phyloP scores from a whole-genome alignment of 768 basidiomycete genomes.

The Tulasnella sp. region DNA sequence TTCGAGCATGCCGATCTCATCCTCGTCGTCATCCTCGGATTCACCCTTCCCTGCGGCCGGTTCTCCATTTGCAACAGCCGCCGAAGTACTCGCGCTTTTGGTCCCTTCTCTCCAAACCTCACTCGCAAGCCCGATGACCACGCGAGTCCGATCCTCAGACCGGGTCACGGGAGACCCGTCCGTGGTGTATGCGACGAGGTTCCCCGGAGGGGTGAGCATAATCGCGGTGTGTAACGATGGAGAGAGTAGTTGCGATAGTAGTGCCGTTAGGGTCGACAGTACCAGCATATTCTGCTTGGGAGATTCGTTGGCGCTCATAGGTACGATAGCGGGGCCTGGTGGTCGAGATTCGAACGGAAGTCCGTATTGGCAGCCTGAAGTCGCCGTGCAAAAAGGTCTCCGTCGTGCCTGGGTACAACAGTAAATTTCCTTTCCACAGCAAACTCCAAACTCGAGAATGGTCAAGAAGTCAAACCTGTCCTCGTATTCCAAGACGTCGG shows the following conservation, averaged over 20 bases:
- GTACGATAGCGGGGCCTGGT: not conserved
- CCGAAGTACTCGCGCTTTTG: not conserved
- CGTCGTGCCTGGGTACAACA: not conserved
- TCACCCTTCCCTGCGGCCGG: not conserved
- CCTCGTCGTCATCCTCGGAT: not conserved
- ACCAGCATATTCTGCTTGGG: not conserved
- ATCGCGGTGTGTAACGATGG: constrained; percentile 11
- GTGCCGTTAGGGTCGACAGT: not conserved
- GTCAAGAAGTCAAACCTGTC: not conserved
- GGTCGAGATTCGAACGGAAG: not conserved
- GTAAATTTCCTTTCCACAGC: not conserved
- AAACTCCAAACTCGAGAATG: not conserved
- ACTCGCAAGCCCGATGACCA: constrained; percentile 11
- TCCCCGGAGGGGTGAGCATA: constrained; percentile 10
- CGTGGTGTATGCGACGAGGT: constrained; percentile 11
- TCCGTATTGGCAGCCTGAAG: too few species aligned
- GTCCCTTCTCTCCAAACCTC: constrained; percentile 14
- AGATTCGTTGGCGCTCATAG: not conserved
- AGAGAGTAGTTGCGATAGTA: constrained; percentile 3
- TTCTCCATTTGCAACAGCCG: not conserved
- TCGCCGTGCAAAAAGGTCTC: not conserved
- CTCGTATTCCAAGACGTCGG: not conserved
- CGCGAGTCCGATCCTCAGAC: constrained; percentile 12
- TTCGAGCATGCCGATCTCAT: constrained; percentile 13
- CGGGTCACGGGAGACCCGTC: not conserved